Evolutionary conservation across 305 asterid genomes (phyloP).

Genomic region (Fraxinus platypoda): DNA sequence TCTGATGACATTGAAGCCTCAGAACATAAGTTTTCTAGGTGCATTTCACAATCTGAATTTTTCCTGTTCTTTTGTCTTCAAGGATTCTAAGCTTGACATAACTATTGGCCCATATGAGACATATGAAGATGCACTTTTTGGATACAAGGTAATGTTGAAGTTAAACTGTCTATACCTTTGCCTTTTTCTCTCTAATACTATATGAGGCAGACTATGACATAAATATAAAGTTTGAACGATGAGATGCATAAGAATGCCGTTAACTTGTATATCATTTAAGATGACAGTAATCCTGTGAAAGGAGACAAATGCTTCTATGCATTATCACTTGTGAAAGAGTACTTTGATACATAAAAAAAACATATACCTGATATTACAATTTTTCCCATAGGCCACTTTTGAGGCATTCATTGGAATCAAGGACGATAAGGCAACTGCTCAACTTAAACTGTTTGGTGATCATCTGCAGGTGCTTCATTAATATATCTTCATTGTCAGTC

Average conservation of each 20-base stretch:
- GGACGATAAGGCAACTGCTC: conserved; percentile 90
- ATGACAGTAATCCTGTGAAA: not conserved
- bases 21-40: not conserved
- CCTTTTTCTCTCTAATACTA: conserved; percentile 3
- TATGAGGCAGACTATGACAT: not conserved
- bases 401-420: conserved; percentile 90
- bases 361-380: conserved; percentile 16
- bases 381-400: conserved; percentile 73
- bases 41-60: conserved; percentile 15
- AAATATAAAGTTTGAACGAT: conserved; percentile 2
- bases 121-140: conserved; percentile 85
- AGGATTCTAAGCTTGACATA: conserved; percentile 94
- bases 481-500: conserved; percentile 23
- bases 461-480: conserved; percentile 64
- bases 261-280: not conserved
- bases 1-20: not conserved
- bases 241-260: not conserved
- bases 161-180: not conserved
- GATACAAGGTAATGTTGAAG: conserved; percentile 75
- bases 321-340: not conserved
- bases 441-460: conserved; percentile 84
- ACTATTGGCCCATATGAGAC: conserved; percentile 99
- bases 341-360: not conserved
- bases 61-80: conserved; percentile 16
- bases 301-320: not conserved